Base-by-base conservation (phyloP, 2,329 filamentous ascomycete genomes). In the Fusarium floridanum region DNA sequence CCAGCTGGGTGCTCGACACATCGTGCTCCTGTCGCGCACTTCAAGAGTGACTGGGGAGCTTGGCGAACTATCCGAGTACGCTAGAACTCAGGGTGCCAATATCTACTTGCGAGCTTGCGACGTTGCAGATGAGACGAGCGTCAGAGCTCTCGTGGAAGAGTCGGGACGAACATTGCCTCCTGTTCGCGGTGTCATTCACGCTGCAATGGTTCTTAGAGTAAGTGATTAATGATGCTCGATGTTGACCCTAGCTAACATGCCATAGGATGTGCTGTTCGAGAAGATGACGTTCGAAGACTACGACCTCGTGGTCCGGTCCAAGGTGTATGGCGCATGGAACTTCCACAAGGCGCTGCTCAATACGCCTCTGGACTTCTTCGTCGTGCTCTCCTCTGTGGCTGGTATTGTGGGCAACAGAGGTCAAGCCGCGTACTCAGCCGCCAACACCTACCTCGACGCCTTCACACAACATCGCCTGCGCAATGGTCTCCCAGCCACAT, bases 1-100 rank as follows among this genome's bases (percentile, higher is more conserved):
- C 8, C 78, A 79, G 41, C 81, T 84, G 36, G 86, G 86, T 5
- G 86, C 85, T 5, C 80, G 81, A 9, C 81, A 84, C 65, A 74
- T 88, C 22, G 82, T 86, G 2, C 81, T 87, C 6, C 81, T 87
- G 6, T 62, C 61, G 16, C 66, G 66, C 6, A 64, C 48, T 20
- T 55, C 61, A 10, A 48, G 24, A 34, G 39, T 45, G 5, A 61
- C 59, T 11, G 37, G 29, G n/a, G 59, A 61, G 14, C 29, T 61
- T 2, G 24, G 12, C 14, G 10, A 43, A 4, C 8, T 61, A 10
- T 37, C n/a, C 0, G 32, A 57, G 7, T 22, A 36, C 32, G 53
- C 53, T 3, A 57, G 34, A 12, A 20, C 34, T 6, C 32, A 57
- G 11, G 53, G 3, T 6, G 29, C 53, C 5, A 37, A 24, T 12